Evolutionary conservation across 495 filamentous ascomycete genomes (phyloP), one percentile per base, ranked within the genome.

Genomic region (Cercophora samala): DNA sequence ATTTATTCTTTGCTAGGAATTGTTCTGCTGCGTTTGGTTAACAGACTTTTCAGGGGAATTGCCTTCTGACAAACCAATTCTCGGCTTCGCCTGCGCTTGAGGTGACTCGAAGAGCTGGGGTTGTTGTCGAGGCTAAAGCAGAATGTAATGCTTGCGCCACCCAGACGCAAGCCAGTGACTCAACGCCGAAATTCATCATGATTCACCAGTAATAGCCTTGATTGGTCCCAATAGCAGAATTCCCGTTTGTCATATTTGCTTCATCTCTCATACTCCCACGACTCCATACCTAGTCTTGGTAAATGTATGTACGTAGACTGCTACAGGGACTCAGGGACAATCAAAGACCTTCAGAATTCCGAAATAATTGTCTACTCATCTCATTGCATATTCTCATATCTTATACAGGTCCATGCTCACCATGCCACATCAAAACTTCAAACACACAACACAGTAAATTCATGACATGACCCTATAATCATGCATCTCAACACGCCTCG

Each of bases 101-200:
- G 37, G 13, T 46, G 37, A 46, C 37, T 46, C 37, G 13, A 46
- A 18, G 37, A 13, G 9, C 37, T 17, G 9, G 15, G 37, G 37
- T n/a, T n/a, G 8, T 18, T 46, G 37, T 8, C 37, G 13, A 46
- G 13, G 37, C 37, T 46, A 46, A 46, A 13, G 37, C 13, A 46
- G 37, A 46, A 9, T 46, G 8, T 23, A 21, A 26, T 26, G 22
- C 22, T 24, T 18, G 11, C 22, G 22, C 21, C 22, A 59, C 56
- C 56, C 25, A 24, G 56, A 6, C 25, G 15, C 21, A 23, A 59
- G 56, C 22, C 19, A 26, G 37, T 46, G 37, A 46, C 37, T 46
- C 37, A 46, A 11, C 13, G 37, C 37, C 37, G 37, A 4, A 37
- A 62, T 63, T 70, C 68, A 70, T 52, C 51, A 66, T 70, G 68